Evolutionary conservation across 2,329 filamentous ascomycete genomes (phyloP), one percentile per base, ranked within the genome.

Genomic region (Lecanicillium sp.): DNA sequence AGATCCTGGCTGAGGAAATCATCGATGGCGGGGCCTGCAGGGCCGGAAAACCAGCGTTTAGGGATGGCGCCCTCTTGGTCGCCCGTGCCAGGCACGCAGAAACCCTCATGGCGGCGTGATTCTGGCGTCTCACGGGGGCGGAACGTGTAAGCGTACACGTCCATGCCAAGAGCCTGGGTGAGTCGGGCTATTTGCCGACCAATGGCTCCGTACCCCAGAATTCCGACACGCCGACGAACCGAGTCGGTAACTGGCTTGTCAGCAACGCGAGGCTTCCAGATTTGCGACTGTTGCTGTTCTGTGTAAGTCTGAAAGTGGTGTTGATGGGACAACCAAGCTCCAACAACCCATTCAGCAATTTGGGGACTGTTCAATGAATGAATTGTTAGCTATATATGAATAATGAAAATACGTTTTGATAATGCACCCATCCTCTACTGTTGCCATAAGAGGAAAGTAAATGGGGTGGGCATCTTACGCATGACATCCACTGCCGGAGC

Each of bases 141-240:
- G 1, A 74, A 74, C 0, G 81, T 86, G 58, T 80, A 84, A 2
- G 79, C 82, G 48, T 82, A 66, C 2, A 87, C 72, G 33, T 76
- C 65, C 73, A 83, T 81, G 11, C 81, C 82, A 50, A 83, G 55
- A 4, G 77, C 75, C 15, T 68, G 62, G 4, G 69, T 71, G 6
- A 82, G 66, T 7, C 61, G 56, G 7, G 61, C 67, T 36, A 50
- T 52, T 36, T 69, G 63, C 4, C 66, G 55, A 4, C 65, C 67
- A 33, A 70, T 69, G 33, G 61, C 56, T 27, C 67, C 66, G 42
- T 70, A 70, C 10, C 66, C 65, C 9, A 69, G 51, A 35, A 69
- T 53, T 4, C 60, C 61, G 40, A 66, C 58, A 13, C 60, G 52
- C 20, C 55, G 50, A 1, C 56, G 52, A 2, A 54, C 48, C 0